These are phyloP conservation scores for Huntiella bhutanensis DNA, from an alignment of 2,329 filamentous ascomycete genomes.

Conservation along the genomic window DNA sequence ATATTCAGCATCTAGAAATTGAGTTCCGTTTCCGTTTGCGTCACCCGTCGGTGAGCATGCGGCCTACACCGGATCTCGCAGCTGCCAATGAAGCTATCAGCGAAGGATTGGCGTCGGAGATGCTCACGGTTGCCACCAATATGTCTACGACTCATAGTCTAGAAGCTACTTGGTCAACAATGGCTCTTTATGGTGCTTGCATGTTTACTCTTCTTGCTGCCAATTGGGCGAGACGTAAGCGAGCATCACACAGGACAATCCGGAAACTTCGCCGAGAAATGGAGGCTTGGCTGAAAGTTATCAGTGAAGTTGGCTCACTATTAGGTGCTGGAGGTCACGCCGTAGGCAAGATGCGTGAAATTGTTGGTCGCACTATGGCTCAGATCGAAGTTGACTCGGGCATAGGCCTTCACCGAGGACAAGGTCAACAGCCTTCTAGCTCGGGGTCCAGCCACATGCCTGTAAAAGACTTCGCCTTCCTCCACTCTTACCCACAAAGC, in stretches of 20 bases:
- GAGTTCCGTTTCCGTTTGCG: slow-evolving; percentile 41
- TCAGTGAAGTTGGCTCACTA: slow-evolving; percentile 40
- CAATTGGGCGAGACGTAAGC: slow-evolving; percentile 45
- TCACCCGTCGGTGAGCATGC: slow-evolving; percentile 41
- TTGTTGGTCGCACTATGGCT: slow-evolving; percentile 31
- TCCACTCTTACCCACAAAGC: not conserved
- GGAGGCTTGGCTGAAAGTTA: slow-evolving; percentile 47
- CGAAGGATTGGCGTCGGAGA: slow-evolving; percentile 43
- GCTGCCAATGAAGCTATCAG: slow-evolving; percentile 47
- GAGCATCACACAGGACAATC: slow-evolving; percentile 39
- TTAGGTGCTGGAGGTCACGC: slow-evolving; percentile 29
- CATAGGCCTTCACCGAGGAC: not conserved
- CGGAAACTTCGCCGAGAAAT: slow-evolving; percentile 45
- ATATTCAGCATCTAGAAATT: slow-evolving; percentile 32
- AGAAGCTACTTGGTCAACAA: slow-evolving; percentile 63
- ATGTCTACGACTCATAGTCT: slow-evolving; percentile 46
- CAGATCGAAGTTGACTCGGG: slow-evolving; percentile 24
- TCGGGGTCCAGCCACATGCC: not conserved
- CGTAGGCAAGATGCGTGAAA: slow-evolving; percentile 25
- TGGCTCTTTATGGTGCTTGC: slow-evolving; percentile 51
- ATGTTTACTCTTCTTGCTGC: slow-evolving; percentile 55
- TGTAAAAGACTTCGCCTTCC: slow-evolving; percentile 3
- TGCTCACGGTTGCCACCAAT: slow-evolving; percentile 40
- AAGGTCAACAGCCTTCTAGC: not conserved
- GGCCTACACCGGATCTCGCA: slow-evolving; percentile 33